Conservation (phyloP, 306 rosid genomes). For the Leucaena leucocephala region DNA sequence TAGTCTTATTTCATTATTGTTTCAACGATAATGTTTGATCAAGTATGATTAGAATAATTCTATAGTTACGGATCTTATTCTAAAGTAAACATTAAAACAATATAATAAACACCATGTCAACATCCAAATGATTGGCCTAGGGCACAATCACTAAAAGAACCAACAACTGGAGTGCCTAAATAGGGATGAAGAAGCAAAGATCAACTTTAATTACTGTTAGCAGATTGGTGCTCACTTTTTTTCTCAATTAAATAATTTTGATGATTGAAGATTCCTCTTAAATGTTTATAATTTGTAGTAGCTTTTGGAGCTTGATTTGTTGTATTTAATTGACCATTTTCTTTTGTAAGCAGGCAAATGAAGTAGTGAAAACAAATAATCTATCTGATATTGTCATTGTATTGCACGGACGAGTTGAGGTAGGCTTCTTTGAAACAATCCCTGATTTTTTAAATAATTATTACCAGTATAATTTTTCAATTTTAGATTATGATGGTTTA, state of each 20-base stretch:
- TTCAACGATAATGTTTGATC: too few relatives aligned
- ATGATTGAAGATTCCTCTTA: slow-evolving; percentile 22
- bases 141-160: not conserved
- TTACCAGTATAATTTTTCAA: slow-evolving; percentile 13
- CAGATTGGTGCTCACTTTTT: not conserved
- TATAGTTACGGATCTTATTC: too few relatives aligned
- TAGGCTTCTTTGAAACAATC: slow-evolving; percentile 44
- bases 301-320: slow-evolving; percentile 21
- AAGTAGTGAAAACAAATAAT: slow-evolving; percentile 92
- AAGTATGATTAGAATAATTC: too few relatives aligned
- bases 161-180: not conserved
- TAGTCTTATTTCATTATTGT: too few relatives aligned
- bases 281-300: slow-evolving; percentile 21
- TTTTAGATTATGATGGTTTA: slow-evolving; percentile 6
- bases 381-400: slow-evolving; percentile 75
- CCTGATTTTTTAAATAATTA: slow-evolving; percentile 24
- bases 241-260: not conserved
- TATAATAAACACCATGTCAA: not conserved
- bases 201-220: not conserved
- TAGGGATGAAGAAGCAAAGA: not conserved
- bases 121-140: not conserved
- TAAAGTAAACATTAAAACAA: not conserved
- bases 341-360: slow-evolving; percentile 76
- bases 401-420: slow-evolving; percentile 98
- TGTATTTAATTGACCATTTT: slow-evolving; percentile 37